Conservation (phyloP, 495 filamentous ascomycete species). For the Acidomyces sp. region DNA sequence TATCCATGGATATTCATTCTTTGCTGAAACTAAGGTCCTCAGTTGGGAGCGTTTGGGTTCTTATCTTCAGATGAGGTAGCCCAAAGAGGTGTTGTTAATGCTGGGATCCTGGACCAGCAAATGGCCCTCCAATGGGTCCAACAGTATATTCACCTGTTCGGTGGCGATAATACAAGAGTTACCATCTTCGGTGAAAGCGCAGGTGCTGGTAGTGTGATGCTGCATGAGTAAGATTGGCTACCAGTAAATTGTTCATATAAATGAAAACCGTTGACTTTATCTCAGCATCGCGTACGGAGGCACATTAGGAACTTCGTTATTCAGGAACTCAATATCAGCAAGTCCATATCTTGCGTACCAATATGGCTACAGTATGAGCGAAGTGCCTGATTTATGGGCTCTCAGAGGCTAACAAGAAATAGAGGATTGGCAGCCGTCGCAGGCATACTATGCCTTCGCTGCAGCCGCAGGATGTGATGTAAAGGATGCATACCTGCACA, state of each 20-base stretch:
- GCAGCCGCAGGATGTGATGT: constrained; percentile 37
- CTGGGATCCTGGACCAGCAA: constrained; percentile 51
- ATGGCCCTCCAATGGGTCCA: constrained; percentile 63
- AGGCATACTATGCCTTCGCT: constrained; percentile 45
- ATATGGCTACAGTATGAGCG: constrained; percentile 31
- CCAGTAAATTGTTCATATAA: constrained; percentile 24
- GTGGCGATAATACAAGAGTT: constrained; percentile 48
- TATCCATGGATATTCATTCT: too few relatives aligned
- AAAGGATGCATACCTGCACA: constrained; percentile 16
- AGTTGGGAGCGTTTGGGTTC: constrained; percentile 45
- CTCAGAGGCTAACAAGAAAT: background rate
- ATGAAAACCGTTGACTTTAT: background rate
- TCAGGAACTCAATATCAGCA: constrained; percentile 37
- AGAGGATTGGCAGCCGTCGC: constrained; percentile 36
- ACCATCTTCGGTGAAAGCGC: constrained; percentile 59
- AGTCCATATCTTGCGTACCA: constrained; percentile 41
- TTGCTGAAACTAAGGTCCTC: constrained; percentile 30
- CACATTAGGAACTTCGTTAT: constrained; percentile 27
- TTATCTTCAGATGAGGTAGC: constrained; percentile 34
- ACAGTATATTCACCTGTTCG: constrained; percentile 53
- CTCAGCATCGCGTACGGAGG: constrained; percentile 38
- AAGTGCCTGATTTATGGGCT: too few relatives aligned
- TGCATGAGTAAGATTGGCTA: constrained; percentile 30
- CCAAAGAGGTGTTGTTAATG: constrained; percentile 44
- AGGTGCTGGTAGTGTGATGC: constrained; percentile 38